Conservation (phyloP, 805 yeast species). For the Candida broadrunensis region DNA sequence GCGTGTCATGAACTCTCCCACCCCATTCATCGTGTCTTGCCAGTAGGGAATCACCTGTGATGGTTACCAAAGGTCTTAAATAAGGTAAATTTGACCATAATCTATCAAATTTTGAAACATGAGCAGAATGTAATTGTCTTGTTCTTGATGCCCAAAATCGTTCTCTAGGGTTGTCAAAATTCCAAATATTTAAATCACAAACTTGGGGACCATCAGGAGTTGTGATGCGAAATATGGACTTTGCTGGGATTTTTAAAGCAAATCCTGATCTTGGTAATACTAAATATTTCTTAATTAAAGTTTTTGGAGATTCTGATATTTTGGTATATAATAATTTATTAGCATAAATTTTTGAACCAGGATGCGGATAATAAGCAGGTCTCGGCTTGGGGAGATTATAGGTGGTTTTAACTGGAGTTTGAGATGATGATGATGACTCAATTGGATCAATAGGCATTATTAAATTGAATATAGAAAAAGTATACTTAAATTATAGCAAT, state of each 20-base stretch:
- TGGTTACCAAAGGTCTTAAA: conserved; percentile 60
- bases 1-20: conserved; percentile 61
- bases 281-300: conserved; percentile 37
- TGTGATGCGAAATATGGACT: conserved; percentile 54
- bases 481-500: no score
- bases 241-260: conserved; percentile 63
- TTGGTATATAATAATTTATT: conserved; percentile 44
- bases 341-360: conserved; percentile 52
- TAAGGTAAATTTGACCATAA: conserved; percentile 68
- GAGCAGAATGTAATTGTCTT: conserved; percentile 62
- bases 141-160: conserved; percentile 70
- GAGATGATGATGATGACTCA: conserved; percentile 19
- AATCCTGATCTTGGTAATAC: conserved; percentile 57
- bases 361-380: conserved; percentile 57
- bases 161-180: conserved; percentile 57
- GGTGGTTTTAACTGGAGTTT: conserved; percentile 28
- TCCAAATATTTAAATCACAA: conserved; percentile 68
- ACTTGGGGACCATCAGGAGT: conserved; percentile 73
- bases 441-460: no score
- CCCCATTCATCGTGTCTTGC: conserved; percentile 64
- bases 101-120: conserved; percentile 58
- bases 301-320: conserved; percentile 44
- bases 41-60: conserved; percentile 56
- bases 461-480: no score
- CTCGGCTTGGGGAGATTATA: conserved; percentile 42